Percentiles rank a stretch among this genome's conserved stretches.
Conservation (phyloP, 306 rosid genomes). For the Quercus berberidifolia region DNA sequence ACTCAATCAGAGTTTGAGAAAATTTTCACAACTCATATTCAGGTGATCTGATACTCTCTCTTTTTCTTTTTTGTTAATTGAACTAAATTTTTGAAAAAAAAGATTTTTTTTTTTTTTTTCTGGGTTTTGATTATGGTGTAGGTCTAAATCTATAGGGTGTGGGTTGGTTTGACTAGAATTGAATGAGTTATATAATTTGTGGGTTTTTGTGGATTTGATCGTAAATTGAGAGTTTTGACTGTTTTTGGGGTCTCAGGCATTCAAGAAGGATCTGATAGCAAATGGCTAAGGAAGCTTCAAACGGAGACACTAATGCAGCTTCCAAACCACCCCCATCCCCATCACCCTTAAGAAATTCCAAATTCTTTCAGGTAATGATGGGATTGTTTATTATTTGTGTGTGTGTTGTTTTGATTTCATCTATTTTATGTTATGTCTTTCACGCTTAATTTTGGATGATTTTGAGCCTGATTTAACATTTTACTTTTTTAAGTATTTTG, state of each 20-base stretch:
- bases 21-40: background rate
- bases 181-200: background rate
- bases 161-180: background rate
- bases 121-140: background rate
- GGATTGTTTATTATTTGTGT: too few relatives aligned
- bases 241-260: conserved; percentile 22
- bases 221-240: conserved; percentile 6
- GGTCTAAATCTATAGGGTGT: background rate
- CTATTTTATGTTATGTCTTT: background rate
- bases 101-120: background rate
- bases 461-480: background rate
- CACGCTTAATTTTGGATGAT: background rate
- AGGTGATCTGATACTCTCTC: conserved; percentile 14
- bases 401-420: too few relatives aligned
- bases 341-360: conserved; percentile 52
- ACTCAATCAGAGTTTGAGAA: background rate
- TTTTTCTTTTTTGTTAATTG: background rate
- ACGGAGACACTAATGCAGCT: conserved; percentile 36
- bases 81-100: too few relatives aligned
- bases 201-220: background rate
- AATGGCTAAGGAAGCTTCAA: conserved; percentile 48
- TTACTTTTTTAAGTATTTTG: background rate
- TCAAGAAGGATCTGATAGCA: conserved; percentile 16
- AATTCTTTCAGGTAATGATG: conserved; percentile 52
- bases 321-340: conserved; percentile 52